phyloP scores from a whole-genome alignment of 257 asterid species.

The Nicotiana noctiflora region DNA sequence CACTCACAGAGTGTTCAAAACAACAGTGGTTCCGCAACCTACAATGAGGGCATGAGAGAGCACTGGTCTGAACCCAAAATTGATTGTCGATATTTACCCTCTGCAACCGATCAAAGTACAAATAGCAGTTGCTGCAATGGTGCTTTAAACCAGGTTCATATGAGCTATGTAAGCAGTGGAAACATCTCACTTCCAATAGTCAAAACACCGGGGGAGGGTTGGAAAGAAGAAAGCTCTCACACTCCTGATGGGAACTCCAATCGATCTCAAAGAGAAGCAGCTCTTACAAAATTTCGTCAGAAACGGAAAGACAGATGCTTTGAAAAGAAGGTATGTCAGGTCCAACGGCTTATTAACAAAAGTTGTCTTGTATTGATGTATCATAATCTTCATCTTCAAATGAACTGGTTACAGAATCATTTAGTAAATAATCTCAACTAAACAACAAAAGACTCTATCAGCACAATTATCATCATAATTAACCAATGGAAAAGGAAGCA shows the following conservation, averaged over 20 bases:
- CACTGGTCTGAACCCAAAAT: conserved; percentile 32
- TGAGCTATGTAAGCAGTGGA: conserved; percentile 31
- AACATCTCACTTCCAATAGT: conserved; percentile 18
- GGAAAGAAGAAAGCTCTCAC: conserved; percentile 39
- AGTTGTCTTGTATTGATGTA: neutral
- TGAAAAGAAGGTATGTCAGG: conserved; percentile 71
- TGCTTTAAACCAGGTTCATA: conserved; percentile 24
- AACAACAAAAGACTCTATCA: neutral
- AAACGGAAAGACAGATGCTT: conserved; percentile 95
- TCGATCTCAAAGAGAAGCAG: conserved; percentile 81
- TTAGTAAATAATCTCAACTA: neutral
- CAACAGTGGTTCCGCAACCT: conserved; percentile 28
- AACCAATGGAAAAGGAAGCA: neutral
- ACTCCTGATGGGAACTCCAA: conserved; percentile 39
- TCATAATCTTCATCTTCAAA: neutral
- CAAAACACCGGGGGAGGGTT: conserved; percentile 31
- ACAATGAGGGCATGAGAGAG: conserved; percentile 32
- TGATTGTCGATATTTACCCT: conserved; percentile 37
- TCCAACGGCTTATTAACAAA: neutral
- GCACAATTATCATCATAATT: neutral
- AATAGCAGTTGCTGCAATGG: conserved; percentile 52
- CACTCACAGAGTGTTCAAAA: conserved; percentile 33
- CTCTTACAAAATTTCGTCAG: conserved; percentile 71
- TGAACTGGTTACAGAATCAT: neutral
- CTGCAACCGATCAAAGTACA: conserved; percentile 53